These are phyloP conservation scores for Ophiostoma populinum DNA, from an alignment of 2,329 filamentous ascomycete species.

Conservation along the genomic window DNA sequence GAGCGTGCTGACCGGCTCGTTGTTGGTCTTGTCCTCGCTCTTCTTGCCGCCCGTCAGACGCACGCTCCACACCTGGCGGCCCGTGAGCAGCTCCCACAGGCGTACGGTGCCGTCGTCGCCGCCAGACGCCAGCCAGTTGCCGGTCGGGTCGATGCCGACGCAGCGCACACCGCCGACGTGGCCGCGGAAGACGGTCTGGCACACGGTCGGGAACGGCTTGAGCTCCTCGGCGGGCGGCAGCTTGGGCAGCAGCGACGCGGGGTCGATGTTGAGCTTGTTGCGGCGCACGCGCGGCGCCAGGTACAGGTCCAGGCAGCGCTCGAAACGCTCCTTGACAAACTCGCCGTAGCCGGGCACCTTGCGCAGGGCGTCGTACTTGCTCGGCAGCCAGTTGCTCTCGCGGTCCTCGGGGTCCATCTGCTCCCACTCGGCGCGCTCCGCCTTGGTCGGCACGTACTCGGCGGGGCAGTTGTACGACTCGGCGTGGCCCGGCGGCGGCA, in stretches of 20 bases:
- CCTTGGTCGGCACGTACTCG: slow-evolving; percentile 77
- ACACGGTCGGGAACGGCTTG: slow-evolving; percentile 84
- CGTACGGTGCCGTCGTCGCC: slow-evolving; percentile 87
- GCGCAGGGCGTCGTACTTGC: slow-evolving; percentile 65
- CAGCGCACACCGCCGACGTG: slow-evolving; percentile 79
- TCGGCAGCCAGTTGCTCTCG: slow-evolving; percentile 74
- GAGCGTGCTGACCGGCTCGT: slow-evolving; percentile 69
- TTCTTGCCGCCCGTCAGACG: slow-evolving; percentile 42
- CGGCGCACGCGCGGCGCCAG: slow-evolving; percentile 81
- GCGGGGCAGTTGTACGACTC: slow-evolving; percentile 91
- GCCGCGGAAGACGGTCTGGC: slow-evolving; percentile 71
- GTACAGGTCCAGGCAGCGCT: slow-evolving; percentile 88
- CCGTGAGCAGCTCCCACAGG: slow-evolving; percentile 76
- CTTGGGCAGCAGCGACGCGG: slow-evolving; percentile 79
- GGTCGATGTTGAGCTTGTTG: slow-evolving; percentile 93
- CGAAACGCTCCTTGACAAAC: slow-evolving; percentile 91
- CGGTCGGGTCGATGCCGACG: slow-evolving; percentile 69
- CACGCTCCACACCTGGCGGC: slow-evolving; percentile 72
- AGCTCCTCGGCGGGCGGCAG: slow-evolving; percentile 85
- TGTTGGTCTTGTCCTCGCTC: slow-evolving; percentile 27
- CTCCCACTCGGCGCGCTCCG: slow-evolving; percentile 75
- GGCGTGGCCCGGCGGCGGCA: slow-evolving; percentile 71
- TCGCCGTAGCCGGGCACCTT: slow-evolving; percentile 82
- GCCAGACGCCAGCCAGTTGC: slow-evolving; percentile 74
- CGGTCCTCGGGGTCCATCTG: slow-evolving; percentile 76